Conservation (phyloP, 2,329 filamentous ascomycete species). For the Pyricularia sp. region DNA sequence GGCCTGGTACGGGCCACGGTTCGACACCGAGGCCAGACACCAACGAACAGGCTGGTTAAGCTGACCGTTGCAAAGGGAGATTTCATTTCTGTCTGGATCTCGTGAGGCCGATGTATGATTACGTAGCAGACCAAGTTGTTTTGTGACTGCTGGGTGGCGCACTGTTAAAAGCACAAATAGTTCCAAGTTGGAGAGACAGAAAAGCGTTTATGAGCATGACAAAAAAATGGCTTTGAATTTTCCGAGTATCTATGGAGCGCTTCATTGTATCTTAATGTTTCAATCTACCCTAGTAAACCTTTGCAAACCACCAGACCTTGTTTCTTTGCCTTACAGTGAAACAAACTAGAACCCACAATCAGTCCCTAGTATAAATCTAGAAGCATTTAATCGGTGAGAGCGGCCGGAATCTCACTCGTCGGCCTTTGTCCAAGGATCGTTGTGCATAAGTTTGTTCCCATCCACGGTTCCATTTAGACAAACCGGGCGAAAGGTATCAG, state of each 20-base stretch:
- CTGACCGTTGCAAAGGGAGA: neutral
- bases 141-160: no score
- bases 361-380: neutral
- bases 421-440: neutral
- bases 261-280: no score
- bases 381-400: neutral
- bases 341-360: no score
- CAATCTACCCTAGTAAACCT: no score
- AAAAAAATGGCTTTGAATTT: no score
- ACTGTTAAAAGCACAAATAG: no score
- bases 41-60: neutral
- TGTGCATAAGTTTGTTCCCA: neutral
- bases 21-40: neutral
- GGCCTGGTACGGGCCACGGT: conserved; percentile 9
- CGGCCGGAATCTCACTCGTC: neutral
- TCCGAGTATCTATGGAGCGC: no score
- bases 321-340: no score
- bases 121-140: neutral
- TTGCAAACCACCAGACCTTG: no score
- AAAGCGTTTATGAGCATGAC: no score
- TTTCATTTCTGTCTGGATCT: neutral
- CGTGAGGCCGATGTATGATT: neutral
- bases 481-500: neutral
- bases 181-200: no score
- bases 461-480: neutral